A percentile compares a stretch with the other conserved stretches of the same genome.
These are phyloP conservation scores for Cystofilobasidium capitatum DNA, from an alignment of 768 basidiomycete species.

Conservation along the genomic window DNA sequence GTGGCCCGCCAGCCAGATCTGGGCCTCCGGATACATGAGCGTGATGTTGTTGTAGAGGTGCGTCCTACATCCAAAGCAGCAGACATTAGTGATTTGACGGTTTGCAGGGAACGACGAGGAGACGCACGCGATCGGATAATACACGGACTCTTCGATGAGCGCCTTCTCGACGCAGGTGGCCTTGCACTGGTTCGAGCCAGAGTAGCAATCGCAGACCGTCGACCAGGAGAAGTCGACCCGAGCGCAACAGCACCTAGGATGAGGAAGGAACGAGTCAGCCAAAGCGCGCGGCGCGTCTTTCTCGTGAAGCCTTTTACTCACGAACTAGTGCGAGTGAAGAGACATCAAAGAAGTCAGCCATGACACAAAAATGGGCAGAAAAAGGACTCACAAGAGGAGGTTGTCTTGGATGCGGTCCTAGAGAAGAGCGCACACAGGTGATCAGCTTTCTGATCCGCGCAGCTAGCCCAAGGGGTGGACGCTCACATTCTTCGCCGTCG, in stretches of 20 bases:
- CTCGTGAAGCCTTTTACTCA: no score
- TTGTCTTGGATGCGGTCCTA: slow-evolving; percentile 27
- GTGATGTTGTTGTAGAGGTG: slow-evolving; percentile 87
- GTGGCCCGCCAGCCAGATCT: slow-evolving; percentile 75
- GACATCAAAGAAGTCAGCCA: no score
- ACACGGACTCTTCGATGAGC: slow-evolving; percentile 69
- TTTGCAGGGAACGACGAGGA: background rate
- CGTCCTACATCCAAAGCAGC: slow-evolving; percentile 41
- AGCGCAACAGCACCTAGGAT: slow-evolving; percentile 82
- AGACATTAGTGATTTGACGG: background rate
- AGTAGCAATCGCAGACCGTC: slow-evolving; percentile 79
- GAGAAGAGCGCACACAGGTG: background rate
- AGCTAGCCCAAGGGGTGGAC: background rate
- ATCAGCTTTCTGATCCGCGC: background rate
- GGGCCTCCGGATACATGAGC: slow-evolving; percentile 76
- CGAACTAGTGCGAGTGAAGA: no score
- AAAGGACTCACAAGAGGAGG: slow-evolving; percentile 22
- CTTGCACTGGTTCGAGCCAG: slow-evolving; percentile 65
- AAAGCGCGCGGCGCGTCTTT: no score
- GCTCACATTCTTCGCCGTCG: slow-evolving; percentile 61
- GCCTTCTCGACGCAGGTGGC: slow-evolving; percentile 69
- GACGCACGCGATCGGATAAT: slow-evolving; percentile 77
- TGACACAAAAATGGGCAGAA: background rate
- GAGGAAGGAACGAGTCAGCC: slow-evolving; percentile 38
- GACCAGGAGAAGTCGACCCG: slow-evolving; percentile 90